Conservation (phyloP, 2,329 filamentous ascomycete genomes). For the Geosmithia morbida region DNA sequence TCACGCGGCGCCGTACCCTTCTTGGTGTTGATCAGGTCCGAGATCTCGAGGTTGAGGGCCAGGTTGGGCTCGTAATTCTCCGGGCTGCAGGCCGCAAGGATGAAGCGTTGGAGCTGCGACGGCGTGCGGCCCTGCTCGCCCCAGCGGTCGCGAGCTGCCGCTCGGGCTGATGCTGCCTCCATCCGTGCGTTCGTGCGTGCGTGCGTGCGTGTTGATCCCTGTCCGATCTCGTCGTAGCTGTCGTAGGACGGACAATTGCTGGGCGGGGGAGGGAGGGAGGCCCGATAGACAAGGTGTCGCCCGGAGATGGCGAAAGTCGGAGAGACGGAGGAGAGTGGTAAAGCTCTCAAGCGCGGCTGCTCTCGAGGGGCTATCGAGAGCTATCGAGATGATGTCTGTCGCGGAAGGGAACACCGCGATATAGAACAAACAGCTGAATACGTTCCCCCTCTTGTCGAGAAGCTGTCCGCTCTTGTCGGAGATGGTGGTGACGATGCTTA, state of each 20-base stretch:
- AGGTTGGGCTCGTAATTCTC: constrained; percentile 98
- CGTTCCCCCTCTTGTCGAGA: neutral
- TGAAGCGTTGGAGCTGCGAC: constrained; percentile 86
- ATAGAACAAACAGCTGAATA: neutral
- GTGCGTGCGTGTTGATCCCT: neutral
- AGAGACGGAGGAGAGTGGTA: no score
- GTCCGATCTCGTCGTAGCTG: neutral
- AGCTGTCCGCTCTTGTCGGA: neutral
- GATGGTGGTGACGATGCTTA: neutral
- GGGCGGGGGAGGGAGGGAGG: no score
- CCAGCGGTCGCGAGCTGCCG: constrained; percentile 91
- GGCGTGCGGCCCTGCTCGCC: constrained; percentile 59
- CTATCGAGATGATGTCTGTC: no score
- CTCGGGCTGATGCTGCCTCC: constrained; percentile 93
- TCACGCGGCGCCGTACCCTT: constrained; percentile 93
- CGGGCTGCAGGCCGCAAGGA: constrained; percentile 89
- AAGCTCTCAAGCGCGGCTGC: no score
- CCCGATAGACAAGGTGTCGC: no score
- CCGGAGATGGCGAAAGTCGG: no score
- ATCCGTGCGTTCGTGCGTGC: constrained; percentile 28
- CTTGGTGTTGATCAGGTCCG: constrained; percentile 93
- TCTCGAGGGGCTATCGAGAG: no score
- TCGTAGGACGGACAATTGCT: neutral
- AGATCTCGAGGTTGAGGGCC: constrained; percentile 88
- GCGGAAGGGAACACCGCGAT: neutral